Evolutionary conservation across 2,329 filamentous ascomycete genomes (phyloP).

Genomic region (Thermoascus crustaceus): DNA sequence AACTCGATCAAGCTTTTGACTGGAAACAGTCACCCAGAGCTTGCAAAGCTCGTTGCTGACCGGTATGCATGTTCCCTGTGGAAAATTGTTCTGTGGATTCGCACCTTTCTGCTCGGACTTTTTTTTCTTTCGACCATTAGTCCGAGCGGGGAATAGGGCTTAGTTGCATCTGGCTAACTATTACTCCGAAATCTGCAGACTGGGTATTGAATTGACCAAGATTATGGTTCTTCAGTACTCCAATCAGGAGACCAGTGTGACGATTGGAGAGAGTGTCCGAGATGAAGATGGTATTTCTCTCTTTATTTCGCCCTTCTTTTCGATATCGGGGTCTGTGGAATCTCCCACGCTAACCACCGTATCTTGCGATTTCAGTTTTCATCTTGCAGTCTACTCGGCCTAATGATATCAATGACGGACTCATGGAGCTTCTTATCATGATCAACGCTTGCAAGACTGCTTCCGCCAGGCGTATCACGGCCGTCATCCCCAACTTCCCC

Average conservation of each 20-base stretch:
- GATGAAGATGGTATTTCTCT: slow-evolving; percentile 74
- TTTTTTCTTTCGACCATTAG: slow-evolving; percentile 10
- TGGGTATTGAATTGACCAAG: slow-evolving; percentile 60
- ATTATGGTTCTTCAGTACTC: slow-evolving; percentile 62
- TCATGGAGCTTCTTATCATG: slow-evolving; percentile 98
- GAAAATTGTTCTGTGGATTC: slow-evolving; percentile 1
- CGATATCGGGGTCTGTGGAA: too few species aligned
- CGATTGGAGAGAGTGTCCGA: slow-evolving; percentile 89
- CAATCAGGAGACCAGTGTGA: slow-evolving; percentile 59
- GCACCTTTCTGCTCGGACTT: slow-evolving; percentile 5
- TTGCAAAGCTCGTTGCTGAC: slow-evolving; percentile 61
- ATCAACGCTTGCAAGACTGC: slow-evolving; percentile 89
- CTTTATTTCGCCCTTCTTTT: slow-evolving; percentile 2
- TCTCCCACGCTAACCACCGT: slow-evolving; percentile 5
- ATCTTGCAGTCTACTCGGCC: slow-evolving; percentile 92
- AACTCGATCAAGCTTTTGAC: slow-evolving; percentile 70
- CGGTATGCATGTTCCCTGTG: slow-evolving; percentile 40
- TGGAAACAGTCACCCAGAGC: slow-evolving; percentile 65
- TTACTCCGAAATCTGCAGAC: slow-evolving; percentile 31
- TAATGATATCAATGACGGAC: slow-evolving; percentile 92
- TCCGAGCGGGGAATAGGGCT: background rate
- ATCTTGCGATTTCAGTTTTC: slow-evolving; percentile 54
- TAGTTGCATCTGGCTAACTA: slow-evolving; percentile 5
- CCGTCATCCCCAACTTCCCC: slow-evolving; percentile 91
- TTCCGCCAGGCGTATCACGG: slow-evolving; percentile 83